Evolutionary conservation across 2,329 filamentous ascomycete species (phyloP), one percentile per base, ranked within the genome.

Genomic region (Shiraia sp.): DNA sequence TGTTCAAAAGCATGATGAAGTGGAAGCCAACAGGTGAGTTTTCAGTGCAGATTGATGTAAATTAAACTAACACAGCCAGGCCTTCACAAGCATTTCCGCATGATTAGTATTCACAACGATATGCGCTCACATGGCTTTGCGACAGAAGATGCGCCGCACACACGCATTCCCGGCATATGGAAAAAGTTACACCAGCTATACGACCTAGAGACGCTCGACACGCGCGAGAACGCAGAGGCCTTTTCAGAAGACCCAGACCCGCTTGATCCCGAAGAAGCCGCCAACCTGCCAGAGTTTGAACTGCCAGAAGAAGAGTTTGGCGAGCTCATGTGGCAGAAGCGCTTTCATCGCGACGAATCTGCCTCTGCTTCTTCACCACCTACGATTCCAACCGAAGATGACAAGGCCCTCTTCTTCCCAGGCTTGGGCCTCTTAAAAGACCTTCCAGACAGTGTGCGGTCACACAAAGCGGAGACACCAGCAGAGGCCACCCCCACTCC

Each of bases 151-250:
- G 75, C 83, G 55, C 79, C 81, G 12, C 93, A 99, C 72, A 96
- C 90, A 28, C 86, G 87, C 45, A 93, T 96, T 54, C 86, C 88
- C 0, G 87, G 88, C 28, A 96, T 99, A 51, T 97, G 93, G 92
- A 79, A 81, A 55, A 97, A 97, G 70, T 78, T 99, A 9, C 75
- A 79, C 23, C 83, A 83, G 24, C 81, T 93, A 49, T 99, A 96
- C 73, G 89, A 96, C 69, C 80, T 97, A 22, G 82, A 87, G 34
- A 80, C 86, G 28, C 85, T 96, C 44, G 90, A 97, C 69, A 89
- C 95, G 65, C 83, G 90, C 58, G 92, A 85, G 67, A 76, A 82
- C 47, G 75, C 79, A 2, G 67, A 77, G n/a, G 71, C 75, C 34
- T 77, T 78, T 47, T 76, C 81, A 25, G 75, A 77, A 23, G 76